Evolutionary conservation across 495 filamentous ascomycete species (phyloP), one percentile per base, ranked within the genome.

Genomic region (Staphylotrichum tortipilum): DNA sequence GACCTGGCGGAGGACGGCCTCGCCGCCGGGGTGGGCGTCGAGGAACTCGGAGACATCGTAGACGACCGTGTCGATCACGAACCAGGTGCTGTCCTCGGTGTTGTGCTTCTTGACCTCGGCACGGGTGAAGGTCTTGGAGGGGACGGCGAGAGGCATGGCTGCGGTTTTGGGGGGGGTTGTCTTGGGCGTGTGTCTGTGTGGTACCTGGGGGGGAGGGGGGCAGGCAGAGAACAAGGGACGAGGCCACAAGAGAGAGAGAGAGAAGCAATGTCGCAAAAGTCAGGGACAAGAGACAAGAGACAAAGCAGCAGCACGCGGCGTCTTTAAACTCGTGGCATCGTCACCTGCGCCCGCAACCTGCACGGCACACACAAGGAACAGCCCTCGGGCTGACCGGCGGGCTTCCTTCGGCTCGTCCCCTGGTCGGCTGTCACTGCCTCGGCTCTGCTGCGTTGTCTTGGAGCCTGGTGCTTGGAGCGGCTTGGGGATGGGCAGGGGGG

Each of bases 31-130:
- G 60, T 96, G 90, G 49, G 89, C 89, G 72, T 90, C 87, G 47
- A 91, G 72, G 68, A 96, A 95, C 47, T 94, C 89, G 36, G 86
- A 85, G 37, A 92, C 84, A 68, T 96, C 90, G 74, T 95, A 96
- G 56, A 91, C 88, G 56, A 85, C 86, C 50, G 84, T 81, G 72
- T 96, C 89, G 57, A 96, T 81, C 59, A 96, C 83, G 58, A 89
- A 82, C 81, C 85, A 88, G 48, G 64, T 49, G 51, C 82, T 84
- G 61, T 94, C 85, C 51, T 84, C 82, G 54, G 80, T 85, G 71
- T 86, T 90, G 74, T 96, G 86, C 68, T 82, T 77, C 41, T 84
- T 82, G 59, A 95, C 85, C 53, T 84, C 80, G 21, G 75, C 80
- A 66, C 86, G 87, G 39, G 84, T 86, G 62, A 88, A 74, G 22